Evolutionary conservation across 768 basidiomycete species (phyloP), one percentile per base, ranked within the genome.

Genomic region (Russula lepida): DNA sequence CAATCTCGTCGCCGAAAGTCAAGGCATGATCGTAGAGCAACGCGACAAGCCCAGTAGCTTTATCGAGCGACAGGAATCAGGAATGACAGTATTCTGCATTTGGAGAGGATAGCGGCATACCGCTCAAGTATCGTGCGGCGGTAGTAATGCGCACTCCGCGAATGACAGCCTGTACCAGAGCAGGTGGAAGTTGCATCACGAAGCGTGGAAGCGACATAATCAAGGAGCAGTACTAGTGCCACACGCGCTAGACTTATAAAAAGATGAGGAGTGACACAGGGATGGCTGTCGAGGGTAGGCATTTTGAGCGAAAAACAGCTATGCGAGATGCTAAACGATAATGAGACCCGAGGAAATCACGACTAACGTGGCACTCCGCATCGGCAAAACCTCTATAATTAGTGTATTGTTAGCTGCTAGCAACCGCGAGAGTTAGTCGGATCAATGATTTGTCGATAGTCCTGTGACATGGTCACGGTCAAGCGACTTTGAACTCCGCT

Each of bases 11-110:
- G 6, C 66, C 60, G 27, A 79, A 69, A 3, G 77, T 73, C 35
- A 79, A 60, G 27, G 73, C 23, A 55, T 79, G 77, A 62, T 80
- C 76, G 60, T 78, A 79, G 4, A 79, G 51, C 7, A 78, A 61
- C 15, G 74, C 64, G 4, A 65, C 65, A 25, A 75, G 62, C 17
- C 74, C 75, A 19, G 62, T 68, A 27, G 67, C 76, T 77, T 54
- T 19, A 25, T 25, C 51, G 23, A 5, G 9, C 11, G 6, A 21
- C 9, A 15, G 23, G 28, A 33, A n/a, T 55, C 15, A 27, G 23
- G 28, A 30, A n/a, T 55, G 17, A 47, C 33, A 6, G 21, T 8
- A 2, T 30, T 0, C 3, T 11, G 12, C 30, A 27, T n/a, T 52
- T 32, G 3, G 28, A 15, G 33, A 43, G 19, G 25, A 15, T 4